These are phyloP conservation scores for Cyberlindnera meyerae DNA, from an alignment of 805 yeast genomes.

Conservation along the genomic window DNA sequence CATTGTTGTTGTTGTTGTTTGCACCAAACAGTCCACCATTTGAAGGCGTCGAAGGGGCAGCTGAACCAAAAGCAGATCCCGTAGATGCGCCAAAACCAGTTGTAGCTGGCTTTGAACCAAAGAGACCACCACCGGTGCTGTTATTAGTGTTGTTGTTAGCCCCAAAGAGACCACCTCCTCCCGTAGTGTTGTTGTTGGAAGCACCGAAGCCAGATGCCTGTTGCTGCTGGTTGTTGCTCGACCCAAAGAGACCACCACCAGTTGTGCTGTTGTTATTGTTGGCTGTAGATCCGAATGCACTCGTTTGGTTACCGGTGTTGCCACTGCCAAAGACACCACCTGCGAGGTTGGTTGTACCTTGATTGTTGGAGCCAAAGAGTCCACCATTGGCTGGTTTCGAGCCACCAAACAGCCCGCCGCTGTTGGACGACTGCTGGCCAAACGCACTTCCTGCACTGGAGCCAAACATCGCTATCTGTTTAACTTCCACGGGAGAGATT, in stretches of 20 bases:
- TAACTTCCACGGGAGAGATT: background rate
- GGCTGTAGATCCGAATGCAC: conserved; percentile 19
- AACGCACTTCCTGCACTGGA: conserved; percentile 15
- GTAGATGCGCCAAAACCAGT: conserved; percentile 25
- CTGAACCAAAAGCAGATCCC: background rate
- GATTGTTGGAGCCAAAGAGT: conserved; percentile 35
- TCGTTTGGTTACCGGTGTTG: conserved; percentile 12
- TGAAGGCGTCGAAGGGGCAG: background rate
- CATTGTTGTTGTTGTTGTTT: background rate
- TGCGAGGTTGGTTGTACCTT: background rate
- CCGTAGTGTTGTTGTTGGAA: conserved; percentile 14
- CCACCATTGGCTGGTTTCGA: conserved; percentile 20
- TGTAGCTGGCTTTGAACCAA: conserved; percentile 7
- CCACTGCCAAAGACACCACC: conserved; percentile 40
- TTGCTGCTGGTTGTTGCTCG: conserved; percentile 1
- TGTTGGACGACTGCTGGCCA: conserved; percentile 15
- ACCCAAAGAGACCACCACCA: conserved; percentile 6
- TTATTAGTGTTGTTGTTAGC: conserved; percentile 24
- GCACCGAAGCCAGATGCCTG: conserved; percentile 18
- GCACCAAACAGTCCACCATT: conserved; percentile 16
- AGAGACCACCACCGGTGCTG: conserved; percentile 10
- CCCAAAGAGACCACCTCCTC: conserved; percentile 39
- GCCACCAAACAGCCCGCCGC: background rate
- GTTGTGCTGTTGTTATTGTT: conserved; percentile 1
- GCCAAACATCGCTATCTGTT: conserved; percentile 15